Base-by-base conservation (phyloP, 2,329 filamentous ascomycete genomes). In the Penicillium sp. region DNA sequence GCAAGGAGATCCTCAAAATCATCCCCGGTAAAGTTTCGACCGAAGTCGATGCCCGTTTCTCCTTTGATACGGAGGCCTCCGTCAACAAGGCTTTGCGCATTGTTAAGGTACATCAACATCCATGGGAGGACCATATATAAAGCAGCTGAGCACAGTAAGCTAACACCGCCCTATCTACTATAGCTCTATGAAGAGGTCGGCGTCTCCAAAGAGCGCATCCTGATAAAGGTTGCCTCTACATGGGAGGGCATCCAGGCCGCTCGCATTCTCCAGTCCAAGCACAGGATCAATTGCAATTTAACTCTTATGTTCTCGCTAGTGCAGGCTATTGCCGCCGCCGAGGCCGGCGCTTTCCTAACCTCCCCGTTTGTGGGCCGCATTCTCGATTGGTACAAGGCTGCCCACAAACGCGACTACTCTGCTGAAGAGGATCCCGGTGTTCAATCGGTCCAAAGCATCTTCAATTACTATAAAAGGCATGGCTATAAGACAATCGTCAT, bases 391-490 rank as follows among this genome's bases (percentile, higher is more conserved):
- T 96, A 85, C 87, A 98, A 98, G 88, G 88, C 88, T 53, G 77
- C 83, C 64, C 87, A 83, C 73, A 95, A 95, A 84, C 90, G 94
- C 82, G 87, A 93, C 61, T 98, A 90, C 83, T 67, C 78, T 70
- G 81, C 88, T 72, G 77, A 87, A 74, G 87, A 95, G 72, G 93
- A 98, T 79, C 93, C 93, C 51, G 93, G 93, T 79, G 93, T 98
- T 74, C 81, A 88, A 77, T 91, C 86, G 60, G 93, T 98, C 69
- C 81, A 91, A 80, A 70, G 66, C 73, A 98, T 98, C 78, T 98
- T 85, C 84, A 93, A 98, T 83, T 98, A 98, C 87, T 98, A 98
- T 86, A 98, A 98, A 88, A 97, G 97, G 82, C 88, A 78, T 73
- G 88, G 87, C 73, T 96, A 98, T 85, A 95, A 95, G 66, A 98